These are phyloP conservation scores for Saururus chinensis DNA, from an alignment of 164 flowering plant genomes.

Conservation along the genomic window DNA sequence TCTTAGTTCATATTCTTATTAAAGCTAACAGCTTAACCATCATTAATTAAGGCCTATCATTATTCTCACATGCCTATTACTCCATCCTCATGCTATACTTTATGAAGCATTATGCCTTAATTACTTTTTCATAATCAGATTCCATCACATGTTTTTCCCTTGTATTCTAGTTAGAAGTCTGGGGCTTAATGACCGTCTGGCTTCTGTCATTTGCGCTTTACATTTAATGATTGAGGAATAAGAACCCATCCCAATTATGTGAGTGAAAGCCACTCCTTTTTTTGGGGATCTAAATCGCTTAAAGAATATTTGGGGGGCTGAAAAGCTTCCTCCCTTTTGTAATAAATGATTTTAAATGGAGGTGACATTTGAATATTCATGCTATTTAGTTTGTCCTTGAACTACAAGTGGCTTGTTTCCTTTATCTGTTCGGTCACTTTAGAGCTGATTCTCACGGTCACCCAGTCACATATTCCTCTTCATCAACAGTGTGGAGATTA, in stretches of 20 bases:
- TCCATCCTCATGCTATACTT: neutral
- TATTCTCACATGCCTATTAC: conserved; percentile 5
- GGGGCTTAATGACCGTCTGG: neutral
- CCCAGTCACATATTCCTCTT: neutral
- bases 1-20: neutral
- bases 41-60: neutral
- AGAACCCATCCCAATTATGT: conserved; percentile 5
- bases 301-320: conserved; percentile 6
- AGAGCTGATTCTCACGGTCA: neutral
- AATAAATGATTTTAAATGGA: neutral
- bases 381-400: neutral
- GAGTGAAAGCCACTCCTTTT: conserved; percentile 2
- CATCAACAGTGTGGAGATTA: neutral
- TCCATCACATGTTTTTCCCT: neutral
- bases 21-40: neutral
- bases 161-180: neutral
- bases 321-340: conserved; percentile 7
- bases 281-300: conserved; percentile 1
- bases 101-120: neutral
- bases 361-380: conserved; percentile 7
- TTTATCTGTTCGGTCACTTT: neutral
- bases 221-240: conserved; percentile 8
- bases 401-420: neutral
- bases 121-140: neutral
- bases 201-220: conserved; percentile 2